A percentile compares a stretch with the other conserved stretches of the same genome.
These are phyloP conservation scores for Trichoderma afroharzianum DNA, from an alignment of 2,329 filamentous ascomycete genomes.

Conservation along the genomic window DNA sequence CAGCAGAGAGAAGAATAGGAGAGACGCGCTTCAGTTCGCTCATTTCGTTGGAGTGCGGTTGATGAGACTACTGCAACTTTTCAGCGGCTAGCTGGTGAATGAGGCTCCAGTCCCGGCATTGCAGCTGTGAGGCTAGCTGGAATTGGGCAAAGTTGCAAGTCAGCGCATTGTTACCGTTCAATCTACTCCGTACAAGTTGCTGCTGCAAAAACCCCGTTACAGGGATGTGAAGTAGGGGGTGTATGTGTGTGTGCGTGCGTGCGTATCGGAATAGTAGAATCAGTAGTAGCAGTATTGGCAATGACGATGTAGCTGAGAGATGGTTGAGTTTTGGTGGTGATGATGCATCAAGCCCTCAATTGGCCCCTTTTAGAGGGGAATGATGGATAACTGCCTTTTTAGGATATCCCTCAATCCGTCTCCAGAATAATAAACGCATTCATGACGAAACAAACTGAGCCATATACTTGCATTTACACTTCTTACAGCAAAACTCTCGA, in stretches of 20 bases:
- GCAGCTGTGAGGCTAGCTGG: background rate
- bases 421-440: background rate
- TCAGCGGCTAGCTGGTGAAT: background rate
- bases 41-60: background rate
- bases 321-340: background rate
- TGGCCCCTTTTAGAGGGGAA: background rate
- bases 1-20: background rate
- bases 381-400: background rate
- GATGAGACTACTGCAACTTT: background rate
- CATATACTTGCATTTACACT: background rate
- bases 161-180: background rate
- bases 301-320: background rate
- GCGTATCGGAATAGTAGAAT: background rate
- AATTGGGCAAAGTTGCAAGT: background rate
- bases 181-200: conserved; percentile 4
- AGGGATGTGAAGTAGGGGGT: background rate
- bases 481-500: background rate
- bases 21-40: background rate
- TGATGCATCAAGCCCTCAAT: background rate
- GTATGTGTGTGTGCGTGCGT: background rate
- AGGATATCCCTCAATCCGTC: background rate
- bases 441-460: background rate
- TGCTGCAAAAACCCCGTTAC: background rate
- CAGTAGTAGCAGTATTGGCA: background rate
- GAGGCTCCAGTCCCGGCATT: conserved; percentile 10